Conservation (phyloP, 352 stramenopile genomes). For the Globisporangium nodosum region DNA sequence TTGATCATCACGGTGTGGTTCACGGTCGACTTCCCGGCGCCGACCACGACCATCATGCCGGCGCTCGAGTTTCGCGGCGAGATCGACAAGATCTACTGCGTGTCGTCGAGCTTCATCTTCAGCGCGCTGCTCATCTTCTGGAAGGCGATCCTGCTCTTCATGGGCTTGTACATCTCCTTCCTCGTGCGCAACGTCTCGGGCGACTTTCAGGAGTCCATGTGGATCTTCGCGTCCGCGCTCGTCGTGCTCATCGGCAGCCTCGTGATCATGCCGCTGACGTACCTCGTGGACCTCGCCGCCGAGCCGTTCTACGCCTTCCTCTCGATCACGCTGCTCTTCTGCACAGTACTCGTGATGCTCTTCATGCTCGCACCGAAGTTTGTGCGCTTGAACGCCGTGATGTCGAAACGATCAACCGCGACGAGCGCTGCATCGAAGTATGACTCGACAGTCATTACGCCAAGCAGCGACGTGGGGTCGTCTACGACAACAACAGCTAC, state of each 20-base stretch:
- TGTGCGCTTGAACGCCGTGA: conserved; percentile 24
- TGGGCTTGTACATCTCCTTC: conserved; percentile 18
- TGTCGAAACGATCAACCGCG: not conserved
- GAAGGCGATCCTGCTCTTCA: conserved; percentile 27
- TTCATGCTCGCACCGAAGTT: conserved; percentile 43
- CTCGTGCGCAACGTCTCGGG: conserved; percentile 22
- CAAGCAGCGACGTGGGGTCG: not conserved
- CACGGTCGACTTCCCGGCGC: conserved; percentile 18
- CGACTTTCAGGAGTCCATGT: conserved; percentile 65
- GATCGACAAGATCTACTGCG: conserved; percentile 7
- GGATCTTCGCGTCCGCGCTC: conserved; percentile 45
- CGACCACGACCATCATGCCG: conserved; percentile 1
- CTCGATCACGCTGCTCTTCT: conserved; percentile 19
- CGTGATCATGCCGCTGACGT: conserved; percentile 45
- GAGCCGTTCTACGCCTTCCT: conserved; percentile 34
- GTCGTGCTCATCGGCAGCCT: conserved; percentile 45
- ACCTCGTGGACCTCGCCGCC: conserved; percentile 35
- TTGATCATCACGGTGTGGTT: conserved; percentile 24
- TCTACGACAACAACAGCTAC: not conserved
- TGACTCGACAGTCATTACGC: not conserved
- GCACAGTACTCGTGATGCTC: conserved; percentile 28
- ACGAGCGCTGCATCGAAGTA: not conserved
- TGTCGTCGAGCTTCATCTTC: conserved; percentile 25
- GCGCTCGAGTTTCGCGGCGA: conserved; percentile 10
- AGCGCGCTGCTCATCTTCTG: conserved; percentile 32